Evolutionary conservation across 768 basidiomycete genomes (phyloP).

Genomic region (Pilatotrama ljubarskyi): DNA sequence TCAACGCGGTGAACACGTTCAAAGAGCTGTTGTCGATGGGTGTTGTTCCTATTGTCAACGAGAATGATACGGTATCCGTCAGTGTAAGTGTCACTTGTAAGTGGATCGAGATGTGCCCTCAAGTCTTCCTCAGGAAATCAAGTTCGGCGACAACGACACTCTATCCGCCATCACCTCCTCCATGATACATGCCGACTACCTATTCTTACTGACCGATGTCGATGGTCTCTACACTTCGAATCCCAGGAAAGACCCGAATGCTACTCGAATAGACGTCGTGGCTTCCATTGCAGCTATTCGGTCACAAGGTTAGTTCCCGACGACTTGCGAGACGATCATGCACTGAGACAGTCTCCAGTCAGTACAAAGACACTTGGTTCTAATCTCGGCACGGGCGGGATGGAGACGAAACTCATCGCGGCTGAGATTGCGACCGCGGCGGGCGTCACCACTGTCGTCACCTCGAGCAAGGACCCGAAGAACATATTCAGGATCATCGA

Average conservation of each 20-base stretch:
- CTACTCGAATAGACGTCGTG: constrained; percentile 80
- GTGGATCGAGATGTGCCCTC: background rate
- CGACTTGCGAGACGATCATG: background rate
- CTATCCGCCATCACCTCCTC: constrained; percentile 95
- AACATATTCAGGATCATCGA: constrained; percentile 82
- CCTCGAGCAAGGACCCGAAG: constrained; percentile 76
- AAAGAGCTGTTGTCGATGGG: constrained; percentile 90
- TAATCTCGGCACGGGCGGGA: constrained; percentile 93
- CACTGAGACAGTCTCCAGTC: constrained; percentile 47
- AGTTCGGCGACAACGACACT: constrained; percentile 99
- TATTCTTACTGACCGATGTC: constrained; percentile 95
- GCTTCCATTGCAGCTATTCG: constrained; percentile 81
- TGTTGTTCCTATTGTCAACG: constrained; percentile 97
- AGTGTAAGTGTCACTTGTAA: constrained; percentile 59
- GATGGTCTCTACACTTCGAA: constrained; percentile 95
- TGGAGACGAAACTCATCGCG: constrained; percentile 99
- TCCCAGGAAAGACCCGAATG: constrained; percentile 85
- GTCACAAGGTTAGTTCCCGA: constrained; percentile 58
- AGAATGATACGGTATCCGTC: constrained; percentile 98
- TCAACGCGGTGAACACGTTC: constrained; percentile 96
- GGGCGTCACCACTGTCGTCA: constrained; percentile 90
- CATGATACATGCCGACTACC: constrained; percentile 97
- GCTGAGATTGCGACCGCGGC: constrained; percentile 97
- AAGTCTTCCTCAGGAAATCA: constrained; percentile 74
- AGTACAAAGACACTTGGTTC: constrained; percentile 92